phyloP scores from a whole-genome alignment of 352 stramenopile species.

The Globisporangium recalcitrans region DNA sequence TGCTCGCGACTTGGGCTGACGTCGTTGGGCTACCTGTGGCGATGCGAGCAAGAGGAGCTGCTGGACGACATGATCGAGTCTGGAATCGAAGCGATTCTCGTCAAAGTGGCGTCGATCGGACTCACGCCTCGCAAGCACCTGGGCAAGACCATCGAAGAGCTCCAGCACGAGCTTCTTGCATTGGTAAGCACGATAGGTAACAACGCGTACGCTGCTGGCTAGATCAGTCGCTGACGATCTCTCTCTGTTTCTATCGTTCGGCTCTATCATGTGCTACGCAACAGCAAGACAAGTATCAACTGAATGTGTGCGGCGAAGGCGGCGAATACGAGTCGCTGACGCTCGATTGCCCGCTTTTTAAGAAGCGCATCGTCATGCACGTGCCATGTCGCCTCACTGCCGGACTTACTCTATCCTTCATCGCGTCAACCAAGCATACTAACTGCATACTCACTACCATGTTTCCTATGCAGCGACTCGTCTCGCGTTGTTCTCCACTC shows the following conservation, averaged over 20 bases:
- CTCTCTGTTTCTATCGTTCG: too few relatives aligned
- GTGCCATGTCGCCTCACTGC: not conserved
- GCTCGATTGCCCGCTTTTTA: conserved; percentile 95
- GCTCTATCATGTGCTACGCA: too few relatives aligned
- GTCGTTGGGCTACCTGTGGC: conserved; percentile 96
- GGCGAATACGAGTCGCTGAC: conserved; percentile 99
- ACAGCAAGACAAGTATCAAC: conserved; percentile 92
- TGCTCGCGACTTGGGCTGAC: conserved; percentile 92
- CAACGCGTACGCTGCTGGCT: too few relatives aligned
- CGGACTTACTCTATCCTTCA: not conserved
- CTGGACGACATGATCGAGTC: conserved; percentile 94
- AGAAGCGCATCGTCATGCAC: conserved; percentile 90
- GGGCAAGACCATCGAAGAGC: conserved; percentile 76
- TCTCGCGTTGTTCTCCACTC: conserved; percentile 91
- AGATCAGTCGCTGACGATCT: too few relatives aligned
- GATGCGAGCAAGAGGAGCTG: conserved; percentile 86
- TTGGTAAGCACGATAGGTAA: conserved; percentile 40
- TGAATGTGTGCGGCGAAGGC: conserved; percentile 98
- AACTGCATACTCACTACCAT: not conserved
- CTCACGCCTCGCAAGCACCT: conserved; percentile 84
- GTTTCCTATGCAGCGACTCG: conserved; percentile 52
- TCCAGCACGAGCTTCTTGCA: conserved; percentile 87
- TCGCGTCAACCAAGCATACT: not conserved
- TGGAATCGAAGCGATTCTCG: conserved; percentile 93
- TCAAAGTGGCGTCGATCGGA: conserved; percentile 94